Conservation (phyloP, 108 stramenopile species). For the Cyclostephanos tholiformis region DNA sequence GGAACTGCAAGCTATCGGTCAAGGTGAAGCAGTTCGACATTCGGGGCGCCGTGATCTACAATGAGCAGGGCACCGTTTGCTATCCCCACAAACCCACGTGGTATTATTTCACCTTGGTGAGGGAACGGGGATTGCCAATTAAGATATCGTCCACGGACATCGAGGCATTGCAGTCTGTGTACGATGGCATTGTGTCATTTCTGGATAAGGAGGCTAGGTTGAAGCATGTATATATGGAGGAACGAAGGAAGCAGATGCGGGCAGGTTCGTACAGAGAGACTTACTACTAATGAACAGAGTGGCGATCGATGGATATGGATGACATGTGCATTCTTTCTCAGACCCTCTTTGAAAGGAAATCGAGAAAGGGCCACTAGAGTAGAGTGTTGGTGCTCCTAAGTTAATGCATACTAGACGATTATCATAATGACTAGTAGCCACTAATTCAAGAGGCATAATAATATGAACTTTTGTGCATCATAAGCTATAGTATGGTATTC, state of each 20-base stretch:
- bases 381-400: too few species aligned
- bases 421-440: too few species aligned
- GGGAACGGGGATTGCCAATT: slow-evolving; percentile 33
- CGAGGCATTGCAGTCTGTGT: slow-evolving; percentile 33
- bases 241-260: slow-evolving; percentile 4
- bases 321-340: too few species aligned
- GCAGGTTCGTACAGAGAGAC: background rate
- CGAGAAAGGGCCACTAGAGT: too few species aligned
- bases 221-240: background rate
- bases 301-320: too few species aligned
- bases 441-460: too few species aligned
- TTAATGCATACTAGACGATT: too few species aligned
- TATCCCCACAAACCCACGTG: slow-evolving; percentile 16
- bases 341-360: too few species aligned
- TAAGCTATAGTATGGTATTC: too few species aligned
- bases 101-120: slow-evolving; percentile 40
- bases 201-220: slow-evolving; percentile 19
- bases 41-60: slow-evolving; percentile 30
- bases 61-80: slow-evolving; percentile 21
- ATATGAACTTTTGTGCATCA: too few species aligned
- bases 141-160: slow-evolving; percentile 32
- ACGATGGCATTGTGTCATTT: slow-evolving; percentile 30
- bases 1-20: slow-evolving; percentile 26
- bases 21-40: slow-evolving; percentile 54
- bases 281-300: background rate